Conservation (phyloP, 345 rosid genomes). For the Fremontodendron californicum region DNA sequence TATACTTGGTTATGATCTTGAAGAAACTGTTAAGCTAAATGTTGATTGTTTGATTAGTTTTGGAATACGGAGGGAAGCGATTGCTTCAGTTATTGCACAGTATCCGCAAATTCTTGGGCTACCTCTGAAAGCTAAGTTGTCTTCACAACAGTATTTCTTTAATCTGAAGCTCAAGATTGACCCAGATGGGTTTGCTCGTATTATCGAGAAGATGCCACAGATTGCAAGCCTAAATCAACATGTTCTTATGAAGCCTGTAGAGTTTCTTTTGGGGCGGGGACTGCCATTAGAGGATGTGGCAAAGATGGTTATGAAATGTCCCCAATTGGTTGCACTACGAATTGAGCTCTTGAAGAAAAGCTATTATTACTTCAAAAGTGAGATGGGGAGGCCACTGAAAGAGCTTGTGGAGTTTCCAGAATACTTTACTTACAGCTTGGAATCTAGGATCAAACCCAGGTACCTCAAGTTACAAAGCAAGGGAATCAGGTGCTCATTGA, state of each 20-base stretch:
- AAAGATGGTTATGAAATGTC: constrained; percentile 77
- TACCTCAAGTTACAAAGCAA: constrained; percentile 64
- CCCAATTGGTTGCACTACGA: constrained; percentile 58
- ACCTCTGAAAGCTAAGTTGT: constrained; percentile 84
- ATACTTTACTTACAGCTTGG: constrained; percentile 88
- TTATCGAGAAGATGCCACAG: constrained; percentile 91
- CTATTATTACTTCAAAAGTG: constrained; percentile 69
- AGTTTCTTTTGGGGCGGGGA: constrained; percentile 72
- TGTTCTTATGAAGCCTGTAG: constrained; percentile 73
- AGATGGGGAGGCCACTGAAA: constrained; percentile 82
- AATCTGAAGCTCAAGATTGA: constrained; percentile 79
- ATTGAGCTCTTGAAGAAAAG: constrained; percentile 82
- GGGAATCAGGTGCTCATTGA: constrained; percentile 69
- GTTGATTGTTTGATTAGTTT: constrained; percentile 79
- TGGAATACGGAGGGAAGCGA: constrained; percentile 56
- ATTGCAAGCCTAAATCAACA: constrained; percentile 75
- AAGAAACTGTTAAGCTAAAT: constrained; percentile 84
- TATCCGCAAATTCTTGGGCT: constrained; percentile 77
- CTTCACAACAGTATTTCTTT: constrained; percentile 83
- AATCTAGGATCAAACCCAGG: constrained; percentile 91
- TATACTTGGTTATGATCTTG: constrained; percentile 76
- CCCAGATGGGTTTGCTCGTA: constrained; percentile 69
- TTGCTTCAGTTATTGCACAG: constrained; percentile 62
- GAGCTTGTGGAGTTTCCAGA: constrained; percentile 84
- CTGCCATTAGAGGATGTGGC: constrained; percentile 53